A percentile compares a stretch with the other conserved stretches of the same genome.
Conservation (phyloP, 352 stramenopile species). For the Blastocystis sp. region DNA sequence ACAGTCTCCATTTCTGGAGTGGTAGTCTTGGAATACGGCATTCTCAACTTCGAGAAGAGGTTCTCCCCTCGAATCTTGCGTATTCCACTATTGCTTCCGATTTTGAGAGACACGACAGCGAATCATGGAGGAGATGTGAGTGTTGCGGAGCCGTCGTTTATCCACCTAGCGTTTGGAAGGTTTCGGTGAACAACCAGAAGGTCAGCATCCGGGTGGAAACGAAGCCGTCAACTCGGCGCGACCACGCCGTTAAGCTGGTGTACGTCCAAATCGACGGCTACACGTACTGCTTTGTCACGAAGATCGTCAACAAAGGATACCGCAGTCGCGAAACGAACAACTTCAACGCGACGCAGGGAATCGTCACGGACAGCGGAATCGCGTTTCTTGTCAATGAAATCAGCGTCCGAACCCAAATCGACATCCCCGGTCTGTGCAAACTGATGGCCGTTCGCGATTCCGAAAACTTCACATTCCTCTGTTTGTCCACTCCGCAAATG, state of each 20-base stretch:
- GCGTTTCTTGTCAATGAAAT: conserved; percentile 62
- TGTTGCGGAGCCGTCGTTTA: not conserved
- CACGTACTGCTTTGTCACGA: conserved; percentile 33
- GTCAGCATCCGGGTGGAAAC: conserved; percentile 28
- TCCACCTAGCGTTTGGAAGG: conserved; percentile 38
- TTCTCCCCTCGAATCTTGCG: not conserved
- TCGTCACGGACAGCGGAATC: conserved; percentile 17
- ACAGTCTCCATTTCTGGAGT: too few species aligned
- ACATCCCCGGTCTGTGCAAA: conserved; percentile 36
- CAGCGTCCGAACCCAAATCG: conserved; percentile 1
- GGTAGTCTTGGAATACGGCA: not conserved
- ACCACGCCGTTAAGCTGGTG: conserved; percentile 35
- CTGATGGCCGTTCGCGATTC: conserved; percentile 43
- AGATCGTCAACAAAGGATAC: conserved; percentile 47
- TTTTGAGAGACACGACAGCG: not conserved
- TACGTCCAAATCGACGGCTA: conserved; percentile 28
- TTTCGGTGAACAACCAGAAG: conserved; percentile 19
- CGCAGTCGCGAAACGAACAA: conserved; percentile 34
- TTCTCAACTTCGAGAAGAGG: not conserved
- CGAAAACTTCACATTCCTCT: conserved; percentile 36
- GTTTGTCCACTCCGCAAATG: not conserved
- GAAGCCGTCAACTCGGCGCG: not conserved
- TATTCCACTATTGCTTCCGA: not conserved
- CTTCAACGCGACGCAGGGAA: conserved; percentile 27
- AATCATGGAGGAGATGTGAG: conserved; percentile 52